Evolutionary conservation across 768 basidiomycete species (phyloP), one percentile per base, ranked within the genome.

Genomic region (Collybiopsis luxurians): DNA sequence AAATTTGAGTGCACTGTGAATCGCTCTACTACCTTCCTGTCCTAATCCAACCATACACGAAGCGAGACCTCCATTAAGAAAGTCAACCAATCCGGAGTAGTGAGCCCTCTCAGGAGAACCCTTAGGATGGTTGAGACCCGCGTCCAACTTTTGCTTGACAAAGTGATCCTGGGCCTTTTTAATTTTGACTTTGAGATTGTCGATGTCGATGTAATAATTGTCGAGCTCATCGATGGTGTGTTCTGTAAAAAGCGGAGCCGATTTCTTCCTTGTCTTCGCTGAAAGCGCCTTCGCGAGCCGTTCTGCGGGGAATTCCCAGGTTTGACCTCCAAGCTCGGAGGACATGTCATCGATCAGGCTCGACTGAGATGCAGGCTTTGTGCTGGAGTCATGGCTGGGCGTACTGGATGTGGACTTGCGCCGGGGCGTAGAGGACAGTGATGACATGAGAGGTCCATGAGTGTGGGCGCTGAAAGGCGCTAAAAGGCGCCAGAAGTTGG

Each of bases 171-270:
- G 27, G 30, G 47, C 47, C 28, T 30, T 28, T 12, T 49, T 21
- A 26, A 53, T n/a, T 46, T 38, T 10, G 21, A 13, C 15, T 26
- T 43, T 13, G 31, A 57, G 36, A 19, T 50, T n/a, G 56, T 57
- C 48, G 31, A 57, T 50, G 27, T 23, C 11, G 54, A 46, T 10
- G 27, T 55, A 12, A 28, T 55, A 55, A 47, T 57, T 57, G 36
- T 39, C 56, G 3, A 57, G 47, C 21, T 11, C 7, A 34, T 57
- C 56, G 19, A 50, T 19, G 12, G 21, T 21, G 15, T 48, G 24
- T 12, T 31, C 30, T 26, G 24, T 40, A 23, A 34, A 9, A 39
- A 44, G 34, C 15, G 55, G 39, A 6, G 4, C 31, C 4, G 13
- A 19, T 36, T 4, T 21, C 24, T 50, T 56, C 11, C 45, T 31